phyloP scores from a whole-genome alignment of 495 filamentous ascomycete species.

The Penicillium crystallinum region DNA sequence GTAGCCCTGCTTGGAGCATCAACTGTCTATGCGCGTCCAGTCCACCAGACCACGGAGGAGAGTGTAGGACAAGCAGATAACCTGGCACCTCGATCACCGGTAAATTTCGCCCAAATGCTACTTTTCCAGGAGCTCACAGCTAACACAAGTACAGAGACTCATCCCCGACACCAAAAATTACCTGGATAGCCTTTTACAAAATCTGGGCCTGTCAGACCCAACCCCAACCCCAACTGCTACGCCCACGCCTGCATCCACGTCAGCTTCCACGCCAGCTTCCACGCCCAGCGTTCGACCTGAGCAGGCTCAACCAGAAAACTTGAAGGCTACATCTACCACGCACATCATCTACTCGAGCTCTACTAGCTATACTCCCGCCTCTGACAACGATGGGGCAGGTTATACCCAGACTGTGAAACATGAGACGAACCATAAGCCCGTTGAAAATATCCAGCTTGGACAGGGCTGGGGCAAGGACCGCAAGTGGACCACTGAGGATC shows the following conservation, averaged over 20 bases:
- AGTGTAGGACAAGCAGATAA: not conserved
- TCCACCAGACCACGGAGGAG: slow-evolving; percentile 2
- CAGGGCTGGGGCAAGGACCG: slow-evolving; percentile 10
- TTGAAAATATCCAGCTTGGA: slow-evolving; percentile 19
- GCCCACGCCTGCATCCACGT: too few species aligned
- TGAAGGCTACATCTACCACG: slow-evolving; percentile 1
- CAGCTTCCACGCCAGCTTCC: too few species aligned
- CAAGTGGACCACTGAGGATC: slow-evolving; percentile 15
- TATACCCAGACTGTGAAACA: slow-evolving; percentile 15
- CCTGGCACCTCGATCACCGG: slow-evolving; percentile 18
- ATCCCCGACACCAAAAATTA: slow-evolving; percentile 27
- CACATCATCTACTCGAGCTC: slow-evolving; percentile 2
- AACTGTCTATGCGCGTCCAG: slow-evolving; percentile 13
- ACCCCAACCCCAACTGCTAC: not conserved
- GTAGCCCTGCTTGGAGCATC: slow-evolving; percentile 9
- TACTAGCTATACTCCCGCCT: not conserved
- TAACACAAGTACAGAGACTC: slow-evolving; percentile 22
- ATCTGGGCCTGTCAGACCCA: slow-evolving; percentile 16
- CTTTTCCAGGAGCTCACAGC: not conserved
- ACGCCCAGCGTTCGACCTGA: not conserved
- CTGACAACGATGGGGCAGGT: not conserved
- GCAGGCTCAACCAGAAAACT: slow-evolving; percentile 3
- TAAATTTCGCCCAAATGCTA: not conserved
- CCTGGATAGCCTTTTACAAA: slow-evolving; percentile 17
- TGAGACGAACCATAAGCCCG: not conserved